A percentile compares a stretch with the other conserved stretches of the same genome.
phyloP scores from a whole-genome alignment of 768 basidiomycete species.

The Bullera alba region DNA sequence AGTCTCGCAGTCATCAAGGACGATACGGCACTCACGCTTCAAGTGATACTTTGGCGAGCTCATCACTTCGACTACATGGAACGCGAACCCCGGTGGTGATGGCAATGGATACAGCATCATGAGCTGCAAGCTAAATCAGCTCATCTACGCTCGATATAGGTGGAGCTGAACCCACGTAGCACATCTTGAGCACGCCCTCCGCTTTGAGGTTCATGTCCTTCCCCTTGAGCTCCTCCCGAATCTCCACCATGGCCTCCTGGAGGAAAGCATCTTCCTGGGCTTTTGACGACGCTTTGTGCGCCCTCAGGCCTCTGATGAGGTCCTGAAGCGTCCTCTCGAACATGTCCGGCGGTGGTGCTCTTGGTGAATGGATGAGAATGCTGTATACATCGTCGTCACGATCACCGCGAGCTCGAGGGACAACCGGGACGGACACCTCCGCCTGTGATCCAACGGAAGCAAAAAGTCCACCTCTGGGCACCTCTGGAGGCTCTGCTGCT shows the following conservation, averaged over 20 bases:
- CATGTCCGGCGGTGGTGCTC: constrained; percentile 53
- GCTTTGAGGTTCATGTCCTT: constrained; percentile 98
- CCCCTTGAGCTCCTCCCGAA: constrained; percentile 77
- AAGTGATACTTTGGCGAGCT: constrained; percentile 82
- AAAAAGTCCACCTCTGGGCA: too few relatives aligned
- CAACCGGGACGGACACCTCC: too few relatives aligned
- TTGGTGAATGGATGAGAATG: not conserved
- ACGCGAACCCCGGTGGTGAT: constrained; percentile 89
- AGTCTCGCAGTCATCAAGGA: not conserved
- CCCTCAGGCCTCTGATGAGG: constrained; percentile 87
- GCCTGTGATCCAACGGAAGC: not conserved
- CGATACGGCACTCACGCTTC: constrained; percentile 51
- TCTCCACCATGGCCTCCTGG: constrained; percentile 60
- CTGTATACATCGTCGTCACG: not conserved
- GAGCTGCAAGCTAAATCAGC: constrained; percentile 54
- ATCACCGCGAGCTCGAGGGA: too few relatives aligned
- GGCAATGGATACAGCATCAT: constrained; percentile 86
- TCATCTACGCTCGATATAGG: not conserved
- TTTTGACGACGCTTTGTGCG: constrained; percentile 90
- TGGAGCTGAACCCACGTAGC: constrained; percentile 65
- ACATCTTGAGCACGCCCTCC: constrained; percentile 86
- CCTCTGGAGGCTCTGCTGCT: too few relatives aligned
- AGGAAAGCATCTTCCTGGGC: constrained; percentile 63
- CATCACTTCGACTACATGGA: constrained; percentile 97
- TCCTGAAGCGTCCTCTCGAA: constrained; percentile 96